These are phyloP conservation scores for Aristolochia californica DNA, from an alignment of 164 flowering plant species.

Conservation along the genomic window DNA sequence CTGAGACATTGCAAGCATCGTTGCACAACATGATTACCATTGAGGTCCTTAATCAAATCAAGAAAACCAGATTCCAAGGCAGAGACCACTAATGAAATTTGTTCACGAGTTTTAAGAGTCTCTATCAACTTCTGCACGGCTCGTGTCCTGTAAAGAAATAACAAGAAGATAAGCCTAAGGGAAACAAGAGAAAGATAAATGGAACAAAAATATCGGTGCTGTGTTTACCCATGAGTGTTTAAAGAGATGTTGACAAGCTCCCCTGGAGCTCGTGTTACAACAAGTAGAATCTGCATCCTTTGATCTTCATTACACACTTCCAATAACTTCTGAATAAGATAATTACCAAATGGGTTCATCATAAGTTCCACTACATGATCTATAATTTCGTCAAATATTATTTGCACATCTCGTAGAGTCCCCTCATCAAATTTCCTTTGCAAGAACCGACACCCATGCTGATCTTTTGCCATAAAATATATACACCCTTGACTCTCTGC, in stretches of 20 bases:
- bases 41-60: constrained; percentile 55
- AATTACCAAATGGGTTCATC: constrained; percentile 84
- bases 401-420: constrained; percentile 29
- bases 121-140: constrained; percentile 81
- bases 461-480: constrained; percentile 61
- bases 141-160: constrained; percentile 49
- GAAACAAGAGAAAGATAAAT: not conserved
- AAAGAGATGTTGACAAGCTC: constrained; percentile 56
- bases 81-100: constrained; percentile 34
- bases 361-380: constrained; percentile 60
- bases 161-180: not conserved
- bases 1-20: constrained; percentile 61
- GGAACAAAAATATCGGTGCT: not conserved
- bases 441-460: constrained; percentile 63
- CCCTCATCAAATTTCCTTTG: constrained; percentile 62
- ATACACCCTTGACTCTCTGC: constrained; percentile 35
- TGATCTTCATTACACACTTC: constrained; percentile 73
- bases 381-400: constrained; percentile 55
- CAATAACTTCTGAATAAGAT: constrained; percentile 76
- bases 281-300: constrained; percentile 38
- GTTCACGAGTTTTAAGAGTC: constrained; percentile 48
- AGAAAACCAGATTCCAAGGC: constrained; percentile 67
- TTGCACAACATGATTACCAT: constrained; percentile 83
- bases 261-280: constrained; percentile 37
- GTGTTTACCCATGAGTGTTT: constrained; percentile 66